Conservation (phyloP, 179 eudicot genomes). For the Carnegiea gigantea region DNA sequence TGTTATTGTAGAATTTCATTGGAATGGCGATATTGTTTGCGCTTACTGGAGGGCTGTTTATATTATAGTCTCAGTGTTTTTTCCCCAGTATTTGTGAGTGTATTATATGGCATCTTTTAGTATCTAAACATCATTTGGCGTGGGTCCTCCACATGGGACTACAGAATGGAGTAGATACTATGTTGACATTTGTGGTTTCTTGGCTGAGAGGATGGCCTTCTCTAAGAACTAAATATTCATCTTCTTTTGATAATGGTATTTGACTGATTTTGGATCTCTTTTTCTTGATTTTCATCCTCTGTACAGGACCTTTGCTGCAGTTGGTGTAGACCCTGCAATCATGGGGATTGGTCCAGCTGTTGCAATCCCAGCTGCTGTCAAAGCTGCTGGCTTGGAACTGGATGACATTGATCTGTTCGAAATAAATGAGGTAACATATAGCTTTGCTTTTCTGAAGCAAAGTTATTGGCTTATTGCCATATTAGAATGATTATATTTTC, state of each 20-base stretch:
- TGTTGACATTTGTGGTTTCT: not conserved
- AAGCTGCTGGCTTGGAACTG: constrained; percentile 91
- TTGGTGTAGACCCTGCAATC: constrained; percentile 95
- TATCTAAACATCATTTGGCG: not conserved
- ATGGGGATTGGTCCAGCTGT: constrained; percentile 98
- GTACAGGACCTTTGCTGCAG: constrained; percentile 86
- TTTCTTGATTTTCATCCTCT: not conserved
- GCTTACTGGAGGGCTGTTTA: no score
- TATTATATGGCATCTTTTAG: no score
- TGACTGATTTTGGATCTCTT: not conserved
- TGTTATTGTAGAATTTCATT: no score
- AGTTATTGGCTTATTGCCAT: not conserved
- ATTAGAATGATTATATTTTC: not conserved
- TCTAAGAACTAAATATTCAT: not conserved
- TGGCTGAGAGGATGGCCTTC: not conserved
- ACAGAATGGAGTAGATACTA: not conserved
- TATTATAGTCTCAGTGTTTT: no score
- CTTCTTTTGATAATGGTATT: not conserved
- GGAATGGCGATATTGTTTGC: no score
- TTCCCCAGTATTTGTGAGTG: no score
- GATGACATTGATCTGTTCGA: constrained; percentile 92
- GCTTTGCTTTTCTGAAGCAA: constrained; percentile 12
- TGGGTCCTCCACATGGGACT: not conserved
- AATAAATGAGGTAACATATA: constrained; percentile 76
- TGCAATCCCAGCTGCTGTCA: constrained; percentile 98